phyloP scores from a whole-genome alignment of 805 yeast genomes.

The Lipomyces lipofer region DNA sequence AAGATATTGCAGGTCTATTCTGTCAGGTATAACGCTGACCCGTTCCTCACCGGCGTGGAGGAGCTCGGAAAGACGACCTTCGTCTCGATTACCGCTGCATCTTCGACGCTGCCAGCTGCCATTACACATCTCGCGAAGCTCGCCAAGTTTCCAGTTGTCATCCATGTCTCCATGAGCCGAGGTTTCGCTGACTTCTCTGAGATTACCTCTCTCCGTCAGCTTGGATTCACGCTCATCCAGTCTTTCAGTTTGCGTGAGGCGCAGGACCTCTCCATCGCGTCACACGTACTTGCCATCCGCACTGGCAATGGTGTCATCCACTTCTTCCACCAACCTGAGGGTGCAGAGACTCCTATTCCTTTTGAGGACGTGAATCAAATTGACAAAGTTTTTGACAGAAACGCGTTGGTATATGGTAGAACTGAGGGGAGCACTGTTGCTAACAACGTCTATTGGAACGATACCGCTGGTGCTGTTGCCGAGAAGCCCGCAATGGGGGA shows the following conservation, averaged over 20 bases:
- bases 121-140: conserved; percentile 59
- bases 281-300: conserved; percentile 57
- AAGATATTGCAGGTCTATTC: conserved; percentile 15
- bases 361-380: conserved; percentile 17
- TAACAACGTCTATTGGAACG: conserved; percentile 26
- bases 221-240: conserved; percentile 62
- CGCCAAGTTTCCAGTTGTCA: conserved; percentile 48
- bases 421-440: conserved; percentile 28
- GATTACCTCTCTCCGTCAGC: conserved; percentile 69
- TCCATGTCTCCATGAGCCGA: conserved; percentile 48
- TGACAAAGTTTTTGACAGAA: conserved; percentile 16
- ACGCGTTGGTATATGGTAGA: conserved; percentile 13
- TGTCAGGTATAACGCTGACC: conserved; percentile 53
- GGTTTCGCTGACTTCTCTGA: conserved; percentile 61
- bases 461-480: conserved; percentile 21
- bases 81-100: conserved; percentile 54
- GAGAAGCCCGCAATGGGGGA: neutral
- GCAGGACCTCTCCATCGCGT: conserved; percentile 54
- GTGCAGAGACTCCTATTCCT: conserved; percentile 18
- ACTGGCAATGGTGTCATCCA: conserved; percentile 65
- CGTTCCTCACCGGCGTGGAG: conserved; percentile 49
- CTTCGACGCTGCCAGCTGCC: conserved; percentile 54
- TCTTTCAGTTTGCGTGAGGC: conserved; percentile 62
- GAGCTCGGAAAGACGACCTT: conserved; percentile 36
- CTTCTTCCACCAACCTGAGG: conserved; percentile 48